A percentile compares a stretch with the other conserved stretches of the same genome.
These are phyloP conservation scores for Scedosporium boydii DNA, from an alignment of 2,329 filamentous ascomycete species.

Conservation along the genomic window DNA sequence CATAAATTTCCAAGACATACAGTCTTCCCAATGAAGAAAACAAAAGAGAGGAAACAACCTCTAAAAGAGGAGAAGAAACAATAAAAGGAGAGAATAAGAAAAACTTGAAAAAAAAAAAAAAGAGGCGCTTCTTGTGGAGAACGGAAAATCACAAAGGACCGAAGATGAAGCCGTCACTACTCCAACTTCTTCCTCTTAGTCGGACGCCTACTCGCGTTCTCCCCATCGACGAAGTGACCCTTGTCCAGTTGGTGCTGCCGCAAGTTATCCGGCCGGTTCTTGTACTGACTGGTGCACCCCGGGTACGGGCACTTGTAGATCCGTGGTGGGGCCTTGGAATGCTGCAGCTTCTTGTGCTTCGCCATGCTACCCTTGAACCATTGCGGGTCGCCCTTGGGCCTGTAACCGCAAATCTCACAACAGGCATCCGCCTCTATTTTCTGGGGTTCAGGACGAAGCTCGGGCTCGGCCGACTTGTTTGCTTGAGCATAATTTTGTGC, in stretches of 20 bases:
- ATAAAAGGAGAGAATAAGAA: slow-evolving; percentile 7
- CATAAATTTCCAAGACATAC: slow-evolving; percentile 4
- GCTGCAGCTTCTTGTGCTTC: slow-evolving; percentile 47
- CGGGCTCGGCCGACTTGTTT: background rate
- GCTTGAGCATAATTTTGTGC: background rate
- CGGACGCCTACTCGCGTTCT: slow-evolving; percentile 25
- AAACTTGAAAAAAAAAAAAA: background rate
- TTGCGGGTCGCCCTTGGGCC: slow-evolving; percentile 44
- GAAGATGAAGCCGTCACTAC: slow-evolving; percentile 6
- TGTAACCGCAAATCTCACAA: slow-evolving; percentile 44
- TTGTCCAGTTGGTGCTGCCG: slow-evolving; percentile 48
- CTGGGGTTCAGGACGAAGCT: background rate
- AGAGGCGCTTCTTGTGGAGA: background rate
- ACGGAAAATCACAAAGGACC: slow-evolving; percentile 1
- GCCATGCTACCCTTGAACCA: slow-evolving; percentile 52
- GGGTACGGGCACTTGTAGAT: slow-evolving; percentile 45
- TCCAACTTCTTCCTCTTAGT: slow-evolving; percentile 32
- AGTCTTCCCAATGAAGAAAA: slow-evolving; percentile 8
- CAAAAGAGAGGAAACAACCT: slow-evolving; percentile 7
- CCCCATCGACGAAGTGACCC: slow-evolving; percentile 39
- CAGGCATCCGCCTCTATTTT: slow-evolving; percentile 2
- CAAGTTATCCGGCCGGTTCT: slow-evolving; percentile 46
- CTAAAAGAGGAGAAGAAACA: background rate
- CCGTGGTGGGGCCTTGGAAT: slow-evolving; percentile 35
- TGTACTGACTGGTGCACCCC: slow-evolving; percentile 44